Conservation (phyloP, 768 basidiomycete genomes). For the Hortiboletus flavorubellus region DNA sequence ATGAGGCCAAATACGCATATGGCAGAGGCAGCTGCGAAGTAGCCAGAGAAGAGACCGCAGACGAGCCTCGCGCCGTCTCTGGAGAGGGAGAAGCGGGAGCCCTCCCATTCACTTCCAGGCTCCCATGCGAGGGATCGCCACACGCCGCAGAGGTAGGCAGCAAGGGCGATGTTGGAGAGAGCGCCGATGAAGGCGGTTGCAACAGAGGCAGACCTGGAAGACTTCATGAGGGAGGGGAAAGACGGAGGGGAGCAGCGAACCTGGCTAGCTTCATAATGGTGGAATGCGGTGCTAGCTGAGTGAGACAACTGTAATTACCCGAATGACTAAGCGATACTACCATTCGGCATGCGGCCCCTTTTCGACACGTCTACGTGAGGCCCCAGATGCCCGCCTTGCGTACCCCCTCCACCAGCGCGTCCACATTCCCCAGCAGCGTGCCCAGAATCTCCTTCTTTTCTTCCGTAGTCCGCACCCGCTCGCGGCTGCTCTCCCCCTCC, state of each 20-base stretch:
- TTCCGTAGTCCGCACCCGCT: slow-evolving; percentile 54
- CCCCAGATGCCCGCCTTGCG: slow-evolving; percentile 88
- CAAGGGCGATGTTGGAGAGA: slow-evolving; percentile 38
- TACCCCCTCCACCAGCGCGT: slow-evolving; percentile 85
- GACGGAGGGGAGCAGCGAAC: neutral
- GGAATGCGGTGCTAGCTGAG: slow-evolving; percentile 11
- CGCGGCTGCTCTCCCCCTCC: slow-evolving; percentile 8
- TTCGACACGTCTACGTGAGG: slow-evolving; percentile 36
- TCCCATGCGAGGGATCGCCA: slow-evolving; percentile 48
- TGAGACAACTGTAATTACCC: slow-evolving; percentile 3
- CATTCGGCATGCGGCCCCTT: too few relatives aligned
- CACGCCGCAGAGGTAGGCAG: slow-evolving; percentile 38
- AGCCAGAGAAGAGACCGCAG: slow-evolving; percentile 61
- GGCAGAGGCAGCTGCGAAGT: slow-evolving; percentile 62
- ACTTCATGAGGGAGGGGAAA: slow-evolving; percentile 1
- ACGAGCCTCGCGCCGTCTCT: slow-evolving; percentile 45
- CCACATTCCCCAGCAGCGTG: slow-evolving; percentile 86
- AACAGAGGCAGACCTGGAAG: slow-evolving; percentile 35
- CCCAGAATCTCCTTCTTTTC: slow-evolving; percentile 82
- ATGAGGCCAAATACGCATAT: slow-evolving; percentile 64
- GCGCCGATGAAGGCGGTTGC: slow-evolving; percentile 39
- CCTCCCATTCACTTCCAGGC: slow-evolving; percentile 48
- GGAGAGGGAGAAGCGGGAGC: slow-evolving; percentile 38
- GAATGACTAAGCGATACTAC: slow-evolving; percentile 12
- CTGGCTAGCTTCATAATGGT: slow-evolving; percentile 3